Base-by-base conservation (phyloP, 2,329 filamentous ascomycete species). In the Fragosphaeria purpurea region DNA sequence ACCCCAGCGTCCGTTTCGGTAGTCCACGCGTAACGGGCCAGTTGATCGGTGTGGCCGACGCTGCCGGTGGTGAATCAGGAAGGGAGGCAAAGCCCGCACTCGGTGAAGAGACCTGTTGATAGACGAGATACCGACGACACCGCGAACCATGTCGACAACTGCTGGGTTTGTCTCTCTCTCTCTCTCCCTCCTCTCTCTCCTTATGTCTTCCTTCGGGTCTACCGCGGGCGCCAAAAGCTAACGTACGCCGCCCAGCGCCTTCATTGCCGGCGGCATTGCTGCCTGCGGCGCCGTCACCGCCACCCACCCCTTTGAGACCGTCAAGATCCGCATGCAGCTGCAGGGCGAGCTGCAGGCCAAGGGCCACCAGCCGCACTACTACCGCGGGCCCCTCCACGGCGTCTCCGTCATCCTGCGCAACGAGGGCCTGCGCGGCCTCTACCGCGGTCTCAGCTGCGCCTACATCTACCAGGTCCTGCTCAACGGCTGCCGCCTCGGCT, bases 251-350 rank as follows among this genome's bases (percentile, higher is more conserved):
- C 34, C 33, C 60, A 82, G 90, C 59, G 88, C 89, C 55, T 98
- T 98, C 74, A 82, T 97, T 62, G 91, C 93, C 51, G 93, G 93
- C 65, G 93, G 93, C 65, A 86, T 98, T 64, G 93, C 93, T 64
- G 93, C 93, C 58, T 97, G 91, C 71, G 93, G 93, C 64, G 93
- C 93, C 57, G 93, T 98, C 52, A 97, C 91, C 41, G 90, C 94
- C 58, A 97, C 93, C 47, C 93, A 98, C 70, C 90, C 90, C 51
- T 97, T 97, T 72, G 93, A 98, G 71, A 97, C 91, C 10, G 89
- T 98, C 66, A 98, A 98, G 79, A 97, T 97, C 65, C 86, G 90
- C 62, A 82, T 98, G 79, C 93, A 98, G 72, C 70, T 98, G 50
- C 93, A 98, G 69, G 93, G 93, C 67, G 93, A 98, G 69, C 79